Conservation (phyloP, 208 protist species). For the Crithidia mellificae region DNA sequence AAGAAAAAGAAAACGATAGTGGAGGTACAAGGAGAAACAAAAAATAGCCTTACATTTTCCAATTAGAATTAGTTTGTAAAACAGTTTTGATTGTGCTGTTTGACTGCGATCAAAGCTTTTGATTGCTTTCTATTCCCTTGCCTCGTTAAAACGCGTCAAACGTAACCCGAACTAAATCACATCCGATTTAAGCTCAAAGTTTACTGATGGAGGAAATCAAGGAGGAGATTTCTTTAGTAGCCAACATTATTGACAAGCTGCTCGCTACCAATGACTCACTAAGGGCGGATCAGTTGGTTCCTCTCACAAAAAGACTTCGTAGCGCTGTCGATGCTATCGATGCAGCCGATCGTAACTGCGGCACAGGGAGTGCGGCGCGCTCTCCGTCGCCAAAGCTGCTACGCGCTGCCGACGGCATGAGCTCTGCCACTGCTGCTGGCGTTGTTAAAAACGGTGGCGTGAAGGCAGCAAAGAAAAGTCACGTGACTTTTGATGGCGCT, state of each 20-base stretch:
- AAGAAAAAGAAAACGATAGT: too few species aligned
- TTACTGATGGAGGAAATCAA: constrained; percentile 28
- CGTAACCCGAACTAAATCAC: too few species aligned
- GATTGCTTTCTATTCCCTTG: too few species aligned
- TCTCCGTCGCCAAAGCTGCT: not conserved
- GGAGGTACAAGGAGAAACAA: too few species aligned
- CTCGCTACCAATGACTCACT: constrained; percentile 31
- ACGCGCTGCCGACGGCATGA: not conserved
- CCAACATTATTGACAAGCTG: constrained; percentile 63
- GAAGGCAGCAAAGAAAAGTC: not conserved
- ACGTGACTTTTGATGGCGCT: not conserved
- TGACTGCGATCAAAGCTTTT: too few species aligned
- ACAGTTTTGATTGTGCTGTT: too few species aligned
- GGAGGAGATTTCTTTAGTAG: constrained; percentile 60
- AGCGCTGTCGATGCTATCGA: constrained; percentile 28
- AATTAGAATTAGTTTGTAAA: too few species aligned
- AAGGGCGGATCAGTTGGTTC: constrained; percentile 44
- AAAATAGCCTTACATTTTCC: too few species aligned
- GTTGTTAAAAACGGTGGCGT: not conserved
- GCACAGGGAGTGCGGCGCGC: too few species aligned
- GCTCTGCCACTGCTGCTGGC: not conserved
- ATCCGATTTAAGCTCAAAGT: too few species aligned
- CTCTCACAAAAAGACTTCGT: constrained; percentile 45
- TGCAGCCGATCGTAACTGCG: not conserved
- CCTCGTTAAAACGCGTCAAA: too few species aligned